Conservation (phyloP, 2,329 filamentous ascomycete genomes). For the Plenodomus biglobosus region DNA sequence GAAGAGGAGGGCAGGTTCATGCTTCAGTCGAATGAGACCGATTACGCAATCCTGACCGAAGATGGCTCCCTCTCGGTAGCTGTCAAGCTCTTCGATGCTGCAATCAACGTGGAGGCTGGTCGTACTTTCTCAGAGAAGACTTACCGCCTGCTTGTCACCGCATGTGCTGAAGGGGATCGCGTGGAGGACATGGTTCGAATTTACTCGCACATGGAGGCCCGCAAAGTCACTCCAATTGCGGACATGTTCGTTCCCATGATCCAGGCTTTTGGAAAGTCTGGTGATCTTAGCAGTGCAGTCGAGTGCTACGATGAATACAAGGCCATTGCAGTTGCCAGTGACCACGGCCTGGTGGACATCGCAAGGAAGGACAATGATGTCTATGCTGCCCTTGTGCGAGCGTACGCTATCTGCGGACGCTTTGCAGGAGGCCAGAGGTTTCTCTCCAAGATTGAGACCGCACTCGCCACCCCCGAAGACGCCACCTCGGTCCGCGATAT, state of each 20-base stretch:
- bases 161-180: constrained; percentile 79
- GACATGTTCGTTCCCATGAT: constrained; percentile 93
- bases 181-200: constrained; percentile 87
- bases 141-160: constrained; percentile 81
- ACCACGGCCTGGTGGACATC: constrained; percentile 68
- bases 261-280: constrained; percentile 79
- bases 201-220: constrained; percentile 87
- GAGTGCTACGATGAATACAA: constrained; percentile 97
- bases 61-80: constrained; percentile 86
- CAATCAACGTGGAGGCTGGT: constrained; percentile 62
- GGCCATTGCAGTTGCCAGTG: constrained; percentile 78
- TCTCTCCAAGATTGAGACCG: constrained; percentile 72
- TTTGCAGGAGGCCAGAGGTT: constrained; percentile 81
- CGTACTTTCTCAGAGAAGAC: constrained; percentile 74
- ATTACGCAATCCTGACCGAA: constrained; percentile 81
- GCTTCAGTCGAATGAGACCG: constrained; percentile 83
- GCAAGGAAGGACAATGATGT: constrained; percentile 79
- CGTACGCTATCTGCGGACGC: constrained; percentile 81
- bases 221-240: constrained; percentile 71
- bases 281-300: constrained; percentile 83
- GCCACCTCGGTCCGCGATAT: constrained; percentile 68
- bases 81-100: constrained; percentile 80
- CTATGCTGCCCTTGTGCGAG: constrained; percentile 88
- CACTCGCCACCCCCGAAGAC: constrained; percentile 53
- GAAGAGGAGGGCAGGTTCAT: constrained; percentile 83